Evolutionary conservation across 2,329 filamentous ascomycete genomes (phyloP).

Genomic region (Microdochium bolleyi): DNA sequence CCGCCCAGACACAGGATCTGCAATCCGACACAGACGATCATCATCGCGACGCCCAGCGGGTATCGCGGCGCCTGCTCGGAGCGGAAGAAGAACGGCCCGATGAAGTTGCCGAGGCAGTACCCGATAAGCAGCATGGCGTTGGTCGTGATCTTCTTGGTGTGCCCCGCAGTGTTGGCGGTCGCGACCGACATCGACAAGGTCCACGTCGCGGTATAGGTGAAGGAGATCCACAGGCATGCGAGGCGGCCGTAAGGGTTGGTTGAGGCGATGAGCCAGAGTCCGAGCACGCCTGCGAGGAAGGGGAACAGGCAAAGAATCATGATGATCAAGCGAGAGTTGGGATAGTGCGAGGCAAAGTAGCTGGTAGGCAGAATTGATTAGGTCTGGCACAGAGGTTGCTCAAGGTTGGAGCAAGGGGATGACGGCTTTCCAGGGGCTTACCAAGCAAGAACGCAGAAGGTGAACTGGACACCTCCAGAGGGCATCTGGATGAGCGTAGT

Average conservation of each 20-base stretch:
- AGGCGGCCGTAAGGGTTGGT: slow-evolving; percentile 10
- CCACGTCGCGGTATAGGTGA: slow-evolving; percentile 3
- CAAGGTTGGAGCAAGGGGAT: too few relatives aligned
- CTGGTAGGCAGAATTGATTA: background rate
- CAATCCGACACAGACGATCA: slow-evolving; percentile 9
- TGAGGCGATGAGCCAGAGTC: slow-evolving; percentile 3
- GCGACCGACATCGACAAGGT: slow-evolving; percentile 10
- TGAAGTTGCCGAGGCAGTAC: slow-evolving; percentile 48
- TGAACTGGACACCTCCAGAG: slow-evolving; percentile 4
- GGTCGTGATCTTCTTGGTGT: slow-evolving; percentile 13
- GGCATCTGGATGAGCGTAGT: slow-evolving; percentile 8
- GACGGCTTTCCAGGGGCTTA: too few relatives aligned
- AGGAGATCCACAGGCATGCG: slow-evolving; percentile 5
- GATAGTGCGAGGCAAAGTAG: slow-evolving; percentile 4
- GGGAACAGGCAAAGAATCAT: slow-evolving; percentile 6
- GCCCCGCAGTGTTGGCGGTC: slow-evolving; percentile 14
- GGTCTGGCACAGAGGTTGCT: too few relatives aligned
- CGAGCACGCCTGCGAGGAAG: slow-evolving; percentile 5
- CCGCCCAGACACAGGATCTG: slow-evolving; percentile 1
- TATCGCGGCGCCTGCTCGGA: slow-evolving; percentile 15
- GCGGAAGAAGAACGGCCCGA: slow-evolving; percentile 19
- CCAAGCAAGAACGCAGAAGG: slow-evolving; percentile 4
- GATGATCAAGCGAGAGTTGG: background rate
- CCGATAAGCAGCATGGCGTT: slow-evolving; percentile 30
- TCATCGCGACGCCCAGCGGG: slow-evolving; percentile 13